Conservation (phyloP, 176 grass and related monocot genomes). For the Poa pratensis region DNA sequence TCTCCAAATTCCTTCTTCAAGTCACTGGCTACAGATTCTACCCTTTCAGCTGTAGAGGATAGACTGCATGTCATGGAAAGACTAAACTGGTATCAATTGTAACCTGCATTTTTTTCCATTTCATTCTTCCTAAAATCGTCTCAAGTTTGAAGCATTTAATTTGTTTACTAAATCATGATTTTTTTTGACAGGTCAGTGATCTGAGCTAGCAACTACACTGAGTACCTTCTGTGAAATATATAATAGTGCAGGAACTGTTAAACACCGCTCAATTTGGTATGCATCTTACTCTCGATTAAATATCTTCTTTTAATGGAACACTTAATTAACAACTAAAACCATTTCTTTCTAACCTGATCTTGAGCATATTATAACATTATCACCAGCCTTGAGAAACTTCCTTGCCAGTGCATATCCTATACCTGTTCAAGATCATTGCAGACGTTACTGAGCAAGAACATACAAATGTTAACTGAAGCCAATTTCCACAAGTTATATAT, state of each 20-base stretch:
- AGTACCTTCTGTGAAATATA: neutral
- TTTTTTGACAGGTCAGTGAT: neutral
- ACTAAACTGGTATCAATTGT: conserved; percentile 49
- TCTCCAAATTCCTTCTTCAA: conserved; percentile 86
- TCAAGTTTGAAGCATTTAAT: neutral
- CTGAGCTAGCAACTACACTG: neutral
- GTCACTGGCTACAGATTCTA: conserved; percentile 61
- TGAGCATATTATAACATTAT: conserved; percentile 93
- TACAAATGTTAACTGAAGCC: neutral
- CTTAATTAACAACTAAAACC: neutral
- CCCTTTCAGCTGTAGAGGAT: conserved; percentile 73
- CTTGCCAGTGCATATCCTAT: conserved; percentile 83
- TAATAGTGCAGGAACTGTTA: conserved; percentile 2
- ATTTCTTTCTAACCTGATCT: conserved; percentile 64
- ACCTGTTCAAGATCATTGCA: conserved; percentile 49
- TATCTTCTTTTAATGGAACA: neutral
- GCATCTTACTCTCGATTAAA: neutral
- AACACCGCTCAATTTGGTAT: neutral
- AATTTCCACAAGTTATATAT: neutral
- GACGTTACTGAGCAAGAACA: conserved; percentile 5
- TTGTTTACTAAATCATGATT: neutral
- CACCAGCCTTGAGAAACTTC: conserved; percentile 82
- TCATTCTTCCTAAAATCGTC: conserved; percentile 6
- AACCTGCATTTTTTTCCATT: conserved; percentile 21
- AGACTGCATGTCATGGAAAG: conserved; percentile 59